These are phyloP conservation scores for Cutaneotrichosporon cutaneum DNA, from an alignment of 1,284 basidiomycete genomes.

Conservation along the genomic window DNA sequence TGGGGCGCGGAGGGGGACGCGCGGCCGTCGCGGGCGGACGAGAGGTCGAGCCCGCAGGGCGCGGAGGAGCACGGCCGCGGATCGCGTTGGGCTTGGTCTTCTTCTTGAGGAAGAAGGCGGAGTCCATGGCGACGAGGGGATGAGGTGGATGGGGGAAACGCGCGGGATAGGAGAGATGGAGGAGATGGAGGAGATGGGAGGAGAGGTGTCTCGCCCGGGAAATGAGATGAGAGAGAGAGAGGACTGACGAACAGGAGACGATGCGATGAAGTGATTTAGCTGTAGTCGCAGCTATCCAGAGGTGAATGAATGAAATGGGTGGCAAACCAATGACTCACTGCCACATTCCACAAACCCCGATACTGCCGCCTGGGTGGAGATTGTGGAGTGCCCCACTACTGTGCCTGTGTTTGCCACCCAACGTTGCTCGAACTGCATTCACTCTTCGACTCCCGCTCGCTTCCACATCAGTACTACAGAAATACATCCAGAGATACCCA, in stretches of 20 bases:
- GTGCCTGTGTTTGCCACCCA: slow-evolving; percentile 18
- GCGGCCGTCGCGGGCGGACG: slow-evolving; percentile 5
- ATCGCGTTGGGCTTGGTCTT: slow-evolving; percentile 17
- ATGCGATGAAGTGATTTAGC: neutral
- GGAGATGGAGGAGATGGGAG: slow-evolving; percentile 4
- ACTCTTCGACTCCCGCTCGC: too few relatives aligned
- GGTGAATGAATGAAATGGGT: neutral
- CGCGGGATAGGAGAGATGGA: neutral
- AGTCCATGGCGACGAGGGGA: slow-evolving; percentile 30
- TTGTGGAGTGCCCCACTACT: too few relatives aligned
- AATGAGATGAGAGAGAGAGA: too few relatives aligned
- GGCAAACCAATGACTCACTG: neutral
- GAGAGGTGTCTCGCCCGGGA: too few relatives aligned
- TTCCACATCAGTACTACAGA: too few relatives aligned
- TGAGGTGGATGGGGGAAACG: neutral
- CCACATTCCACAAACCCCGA: slow-evolving; percentile 8
- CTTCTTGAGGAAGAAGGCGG: slow-evolving; percentile 42
- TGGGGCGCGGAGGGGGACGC: slow-evolving; percentile 2
- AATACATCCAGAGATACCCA: too few relatives aligned
- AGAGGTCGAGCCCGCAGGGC: neutral
- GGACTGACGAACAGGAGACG: neutral
- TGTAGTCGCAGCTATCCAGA: neutral
- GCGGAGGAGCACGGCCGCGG: slow-evolving; percentile 10
- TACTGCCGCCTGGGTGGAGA: neutral
- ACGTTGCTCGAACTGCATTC: neutral